phyloP scores from a whole-genome alignment of 805 yeast genomes.

The Myxozyma kluyveri region DNA sequence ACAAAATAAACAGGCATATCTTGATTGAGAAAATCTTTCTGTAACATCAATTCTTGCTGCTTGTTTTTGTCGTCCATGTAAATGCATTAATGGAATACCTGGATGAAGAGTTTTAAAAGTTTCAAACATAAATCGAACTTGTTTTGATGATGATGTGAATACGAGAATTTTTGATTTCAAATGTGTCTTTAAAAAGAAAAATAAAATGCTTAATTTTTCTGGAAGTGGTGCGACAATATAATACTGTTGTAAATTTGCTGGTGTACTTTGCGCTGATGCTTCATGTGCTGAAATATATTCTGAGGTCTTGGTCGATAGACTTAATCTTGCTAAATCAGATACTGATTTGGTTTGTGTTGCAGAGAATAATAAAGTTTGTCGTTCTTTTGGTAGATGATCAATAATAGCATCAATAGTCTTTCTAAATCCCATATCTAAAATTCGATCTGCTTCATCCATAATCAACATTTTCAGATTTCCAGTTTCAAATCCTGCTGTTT shows the following conservation, averaged over 20 bases:
- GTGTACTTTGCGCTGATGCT: constrained; percentile 53
- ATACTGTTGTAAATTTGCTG: constrained; percentile 79
- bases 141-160: constrained; percentile 82
- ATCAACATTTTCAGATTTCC: constrained; percentile 74
- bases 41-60: constrained; percentile 93
- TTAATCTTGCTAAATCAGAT: constrained; percentile 75
- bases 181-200: constrained; percentile 83
- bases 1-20: constrained; percentile 82
- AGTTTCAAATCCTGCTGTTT: constrained; percentile 74
- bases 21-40: constrained; percentile 93
- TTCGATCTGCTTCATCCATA: constrained; percentile 88
- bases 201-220: constrained; percentile 80
- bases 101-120: constrained; percentile 79
- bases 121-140: constrained; percentile 86
- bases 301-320: constrained; percentile 52
- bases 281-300: constrained; percentile 53
- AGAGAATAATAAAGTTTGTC: constrained; percentile 81
- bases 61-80: constrained; percentile 98
- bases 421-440: constrained; percentile 90
- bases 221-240: constrained; percentile 68
- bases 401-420: constrained; percentile 77
- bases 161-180: constrained; percentile 75
- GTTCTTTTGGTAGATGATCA: constrained; percentile 68
- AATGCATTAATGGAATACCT: constrained; percentile 92
- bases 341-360: constrained; percentile 88